Evolutionary conservation across 1,139 yeast genomes (phyloP).

Genomic region (Pichia sp.): DNA sequence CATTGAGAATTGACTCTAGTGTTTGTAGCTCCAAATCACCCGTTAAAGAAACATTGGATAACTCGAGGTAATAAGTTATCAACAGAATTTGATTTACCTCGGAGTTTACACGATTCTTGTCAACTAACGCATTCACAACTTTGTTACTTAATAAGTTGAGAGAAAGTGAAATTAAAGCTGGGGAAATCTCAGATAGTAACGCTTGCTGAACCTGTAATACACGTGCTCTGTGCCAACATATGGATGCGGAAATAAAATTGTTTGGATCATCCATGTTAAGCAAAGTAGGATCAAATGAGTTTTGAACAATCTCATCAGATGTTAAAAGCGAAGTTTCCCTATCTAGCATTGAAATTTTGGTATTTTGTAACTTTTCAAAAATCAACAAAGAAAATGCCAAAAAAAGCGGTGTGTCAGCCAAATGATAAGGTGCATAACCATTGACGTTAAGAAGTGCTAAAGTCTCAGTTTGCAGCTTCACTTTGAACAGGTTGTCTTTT

Average conservation of each 20-base stretch:
- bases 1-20: constrained; percentile 45
- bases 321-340: constrained; percentile 9
- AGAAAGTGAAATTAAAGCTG: constrained; percentile 37
- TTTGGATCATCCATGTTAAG: constrained; percentile 17
- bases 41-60: constrained; percentile 54
- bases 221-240: constrained; percentile 70
- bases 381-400: constrained; percentile 42
- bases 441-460: constrained; percentile 40
- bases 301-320: constrained; percentile 23
- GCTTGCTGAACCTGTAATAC: constrained; percentile 57
- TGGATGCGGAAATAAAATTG: constrained; percentile 34
- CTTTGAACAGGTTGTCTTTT: constrained; percentile 10
- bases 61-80: constrained; percentile 53
- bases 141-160: constrained; percentile 34
- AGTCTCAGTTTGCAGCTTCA: constrained; percentile 13
- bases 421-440: constrained; percentile 60
- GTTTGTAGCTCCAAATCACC: constrained; percentile 55
- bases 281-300: constrained; percentile 12
- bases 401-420: constrained; percentile 42
- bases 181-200: constrained; percentile 51
- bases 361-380: constrained; percentile 42
- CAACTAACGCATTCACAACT: constrained; percentile 31
- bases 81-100: constrained; percentile 31
- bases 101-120: constrained; percentile 20
- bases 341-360: constrained; percentile 29